Conservation (phyloP, 225 moss, liverwort and hornwort species). For the Lunularia cruciata region DNA sequence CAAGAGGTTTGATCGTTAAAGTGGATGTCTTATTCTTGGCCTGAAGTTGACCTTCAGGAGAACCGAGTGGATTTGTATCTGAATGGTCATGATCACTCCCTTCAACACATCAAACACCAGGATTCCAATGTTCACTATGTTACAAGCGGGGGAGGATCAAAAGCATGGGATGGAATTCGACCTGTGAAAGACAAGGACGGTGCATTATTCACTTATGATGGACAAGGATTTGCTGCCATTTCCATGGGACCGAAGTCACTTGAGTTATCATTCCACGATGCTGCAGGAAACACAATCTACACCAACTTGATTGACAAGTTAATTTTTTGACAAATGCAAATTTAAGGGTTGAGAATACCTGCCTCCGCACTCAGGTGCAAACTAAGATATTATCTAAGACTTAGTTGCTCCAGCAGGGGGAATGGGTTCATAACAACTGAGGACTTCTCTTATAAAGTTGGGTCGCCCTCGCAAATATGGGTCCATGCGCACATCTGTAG, state of each 20-base stretch:
- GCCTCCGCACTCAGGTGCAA: no score
- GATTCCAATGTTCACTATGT: constrained; percentile 57
- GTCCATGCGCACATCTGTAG: no score
- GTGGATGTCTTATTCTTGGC: no score
- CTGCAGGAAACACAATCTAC: constrained; percentile 55
- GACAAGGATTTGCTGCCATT: constrained; percentile 69
- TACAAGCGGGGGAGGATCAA: constrained; percentile 74
- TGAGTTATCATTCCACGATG: constrained; percentile 59
- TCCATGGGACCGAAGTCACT: constrained; percentile 50
- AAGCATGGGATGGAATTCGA: constrained; percentile 63
- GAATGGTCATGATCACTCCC: constrained; percentile 55
- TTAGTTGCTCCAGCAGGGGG: no score
- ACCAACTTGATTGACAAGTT: background rate
- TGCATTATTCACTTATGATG: constrained; percentile 52
- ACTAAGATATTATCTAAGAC: no score
- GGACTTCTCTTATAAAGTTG: no score
- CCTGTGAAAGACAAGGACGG: constrained; percentile 39
- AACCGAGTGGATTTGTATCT: constrained; percentile 61
- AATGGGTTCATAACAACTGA: no score
- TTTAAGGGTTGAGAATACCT: background rate
- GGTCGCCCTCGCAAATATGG: no score
- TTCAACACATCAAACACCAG: constrained; percentile 18
- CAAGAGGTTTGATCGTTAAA: no score
- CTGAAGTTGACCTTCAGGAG: constrained; percentile 37
- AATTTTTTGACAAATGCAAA: background rate